These are phyloP conservation scores for Colletotrichum filicis DNA, from an alignment of 2,329 filamentous ascomycete genomes.

Conservation along the genomic window DNA sequence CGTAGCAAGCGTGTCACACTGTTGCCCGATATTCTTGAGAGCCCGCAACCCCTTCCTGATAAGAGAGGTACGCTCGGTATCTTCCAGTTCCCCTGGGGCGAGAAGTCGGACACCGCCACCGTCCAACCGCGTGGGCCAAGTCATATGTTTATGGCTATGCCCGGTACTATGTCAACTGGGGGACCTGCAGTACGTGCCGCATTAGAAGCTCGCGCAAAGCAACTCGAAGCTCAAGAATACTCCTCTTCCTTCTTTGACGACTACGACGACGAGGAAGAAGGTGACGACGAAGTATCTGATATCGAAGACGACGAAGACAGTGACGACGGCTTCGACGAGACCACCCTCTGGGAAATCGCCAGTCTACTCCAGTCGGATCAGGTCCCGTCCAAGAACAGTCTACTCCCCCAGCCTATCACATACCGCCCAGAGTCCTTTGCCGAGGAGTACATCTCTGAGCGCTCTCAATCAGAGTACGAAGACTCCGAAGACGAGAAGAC, in stretches of 20 bases:
- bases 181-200: conserved; percentile 42
- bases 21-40: conserved; percentile 73
- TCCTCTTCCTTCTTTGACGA: conserved; percentile 69
- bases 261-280: conserved; percentile 63
- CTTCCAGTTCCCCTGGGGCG: conserved; percentile 75
- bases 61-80: conserved; percentile 70
- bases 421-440: conserved; percentile 32
- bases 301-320: conserved; percentile 49
- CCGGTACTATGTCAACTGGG: conserved; percentile 61
- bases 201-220: conserved; percentile 46
- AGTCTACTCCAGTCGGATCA: conserved; percentile 64
- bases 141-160: conserved; percentile 57
- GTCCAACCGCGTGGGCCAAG: conserved; percentile 49
- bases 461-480: conserved; percentile 38
- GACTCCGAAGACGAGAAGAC: conserved; percentile 38
- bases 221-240: conserved; percentile 53
- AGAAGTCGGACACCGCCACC: conserved; percentile 67
- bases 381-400: conserved; percentile 62
- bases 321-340: conserved; percentile 69
- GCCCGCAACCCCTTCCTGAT: conserved; percentile 67
- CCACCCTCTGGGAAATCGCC: conserved; percentile 72
- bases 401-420: conserved; percentile 51
- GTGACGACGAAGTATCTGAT: conserved; percentile 48
- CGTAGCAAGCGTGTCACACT: conserved; percentile 66
- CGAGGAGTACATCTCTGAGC: conserved; percentile 47